Evolutionary conservation across 805 yeast species (phyloP).

Genomic region (Lachancea nothofagi): DNA sequence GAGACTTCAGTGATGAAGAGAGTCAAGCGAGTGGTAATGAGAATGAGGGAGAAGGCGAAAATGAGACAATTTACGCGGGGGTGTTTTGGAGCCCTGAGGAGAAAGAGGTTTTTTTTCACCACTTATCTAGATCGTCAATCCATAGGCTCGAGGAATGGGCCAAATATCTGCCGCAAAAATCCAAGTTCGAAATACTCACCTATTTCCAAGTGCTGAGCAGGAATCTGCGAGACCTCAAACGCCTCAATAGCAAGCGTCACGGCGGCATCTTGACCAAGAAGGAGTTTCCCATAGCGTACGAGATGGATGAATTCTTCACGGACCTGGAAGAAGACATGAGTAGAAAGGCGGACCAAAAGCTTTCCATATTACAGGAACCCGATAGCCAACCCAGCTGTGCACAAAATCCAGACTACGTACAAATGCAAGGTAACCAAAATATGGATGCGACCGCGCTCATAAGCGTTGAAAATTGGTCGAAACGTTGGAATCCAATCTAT

Average conservation of each 20-base stretch:
- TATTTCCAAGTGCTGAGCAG: conserved; percentile 23
- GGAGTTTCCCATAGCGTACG: conserved; percentile 33
- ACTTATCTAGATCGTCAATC: conserved; percentile 27
- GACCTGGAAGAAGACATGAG: conserved; percentile 26
- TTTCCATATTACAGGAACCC: neutral
- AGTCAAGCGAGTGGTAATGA: conserved; percentile 4
- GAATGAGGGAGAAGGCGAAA: conserved; percentile 2
- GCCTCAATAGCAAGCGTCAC: conserved; percentile 11
- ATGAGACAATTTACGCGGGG: conserved; percentile 15
- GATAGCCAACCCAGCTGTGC: neutral
- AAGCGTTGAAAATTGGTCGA: conserved; percentile 23
- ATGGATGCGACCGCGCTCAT: conserved; percentile 10
- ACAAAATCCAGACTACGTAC: too few species aligned
- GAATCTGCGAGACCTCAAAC: conserved; percentile 18
- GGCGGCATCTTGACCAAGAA: conserved; percentile 19
- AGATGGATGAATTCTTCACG: conserved; percentile 27
- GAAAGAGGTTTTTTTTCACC: conserved; percentile 28
- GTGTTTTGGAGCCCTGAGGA: conserved; percentile 26
- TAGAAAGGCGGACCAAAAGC: conserved; percentile 10
- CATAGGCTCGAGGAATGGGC: conserved; percentile 32
- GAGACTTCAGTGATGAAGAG: conserved; percentile 11
- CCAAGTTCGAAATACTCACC: conserved; percentile 25
- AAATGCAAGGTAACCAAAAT: too few species aligned
- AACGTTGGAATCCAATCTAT: conserved; percentile 27
- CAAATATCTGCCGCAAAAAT: conserved; percentile 17